These are phyloP conservation scores for Verticillium isaacii DNA, from an alignment of 2,329 filamentous ascomycete species.

Conservation along the genomic window DNA sequence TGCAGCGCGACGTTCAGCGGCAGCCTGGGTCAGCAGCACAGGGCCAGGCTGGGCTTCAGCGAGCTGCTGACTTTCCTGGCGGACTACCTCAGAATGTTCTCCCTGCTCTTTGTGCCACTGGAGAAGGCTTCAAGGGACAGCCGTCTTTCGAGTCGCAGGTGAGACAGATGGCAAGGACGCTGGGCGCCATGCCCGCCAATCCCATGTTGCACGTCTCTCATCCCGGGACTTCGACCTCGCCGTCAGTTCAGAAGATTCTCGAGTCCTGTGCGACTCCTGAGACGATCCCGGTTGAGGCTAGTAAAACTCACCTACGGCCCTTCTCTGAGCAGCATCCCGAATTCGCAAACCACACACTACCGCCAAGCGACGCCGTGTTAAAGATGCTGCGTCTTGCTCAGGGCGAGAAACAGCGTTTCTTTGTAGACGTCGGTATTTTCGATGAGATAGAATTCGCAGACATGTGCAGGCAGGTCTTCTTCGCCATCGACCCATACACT, in stretches of 20 bases:
- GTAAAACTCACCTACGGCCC: background rate
- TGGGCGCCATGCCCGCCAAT: background rate
- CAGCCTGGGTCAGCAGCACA: background rate
- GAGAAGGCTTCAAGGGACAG: constrained; percentile 20
- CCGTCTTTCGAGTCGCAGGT: constrained; percentile 22
- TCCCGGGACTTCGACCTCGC: background rate
- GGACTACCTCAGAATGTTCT: constrained; percentile 2
- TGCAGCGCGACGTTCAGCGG: background rate
- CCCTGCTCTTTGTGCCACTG: constrained; percentile 6
- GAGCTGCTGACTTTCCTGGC: constrained; percentile 1
- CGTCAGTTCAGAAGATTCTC: background rate
- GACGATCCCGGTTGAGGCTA: background rate
- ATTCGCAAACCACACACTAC: constrained; percentile 14
- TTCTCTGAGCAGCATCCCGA: constrained; percentile 13
- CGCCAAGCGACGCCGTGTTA: constrained; percentile 19
- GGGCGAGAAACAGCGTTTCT: constrained; percentile 18
- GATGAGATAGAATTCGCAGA: constrained; percentile 18
- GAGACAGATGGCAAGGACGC: background rate
- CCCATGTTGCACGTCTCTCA: background rate
- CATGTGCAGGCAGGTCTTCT: constrained; percentile 21
- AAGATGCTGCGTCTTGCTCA: constrained; percentile 19
- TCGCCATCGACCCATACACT: constrained; percentile 20
- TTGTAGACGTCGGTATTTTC: constrained; percentile 18
- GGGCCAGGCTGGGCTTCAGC: background rate
- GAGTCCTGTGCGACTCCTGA: background rate